Evolutionary conservation across 2,329 filamentous ascomycete genomes (phyloP), one percentile per base, ranked within the genome.

Genomic region (Fusarium verrucosum): DNA sequence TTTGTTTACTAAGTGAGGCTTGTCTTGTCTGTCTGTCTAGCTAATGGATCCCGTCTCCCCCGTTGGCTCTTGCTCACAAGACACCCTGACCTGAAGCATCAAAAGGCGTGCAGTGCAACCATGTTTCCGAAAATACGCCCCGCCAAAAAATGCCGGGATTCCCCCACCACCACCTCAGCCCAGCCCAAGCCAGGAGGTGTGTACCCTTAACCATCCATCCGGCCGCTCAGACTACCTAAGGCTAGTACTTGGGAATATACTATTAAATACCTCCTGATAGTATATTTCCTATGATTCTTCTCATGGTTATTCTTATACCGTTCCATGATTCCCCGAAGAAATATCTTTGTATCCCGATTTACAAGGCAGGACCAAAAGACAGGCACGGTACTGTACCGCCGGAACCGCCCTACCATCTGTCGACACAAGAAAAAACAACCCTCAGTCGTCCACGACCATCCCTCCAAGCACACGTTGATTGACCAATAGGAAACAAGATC

Each of bases 61-160:
- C 51, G 62, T 64, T 69, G 62, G 67, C 64, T 61, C 62, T 69
- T 58, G 67, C 64, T 61, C 62, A 62, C 47, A 51, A 66, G 62
- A 65, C 55, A 65, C 41, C 44, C 46, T 52, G 59, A 35, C 44
- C 30, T 36, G 57, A 60, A 58, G 52, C 41, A 55, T 32, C 43
- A 33, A 35, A 32, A 25, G 51, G 55, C 53, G 43, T 40, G 54
- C 41, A 38, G 37, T 49, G 37, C 54, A 65, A 38, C 62, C 62
- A 66, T 65, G 57, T 65, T 62, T 58, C 62, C 50, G 62, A 53
- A 22, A 40, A 49, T 26, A 36, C 22, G 36, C 60, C 60, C 43
- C 54, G 35, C 47, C 36, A 58, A 45, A 45, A 30, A 47, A 36
- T 64, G 38, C 62, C 50, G 32, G 62, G 51, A 58, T 44, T 40